Base-by-base conservation (phyloP, 768 basidiomycete genomes). In the Boletellus emodensis region DNA sequence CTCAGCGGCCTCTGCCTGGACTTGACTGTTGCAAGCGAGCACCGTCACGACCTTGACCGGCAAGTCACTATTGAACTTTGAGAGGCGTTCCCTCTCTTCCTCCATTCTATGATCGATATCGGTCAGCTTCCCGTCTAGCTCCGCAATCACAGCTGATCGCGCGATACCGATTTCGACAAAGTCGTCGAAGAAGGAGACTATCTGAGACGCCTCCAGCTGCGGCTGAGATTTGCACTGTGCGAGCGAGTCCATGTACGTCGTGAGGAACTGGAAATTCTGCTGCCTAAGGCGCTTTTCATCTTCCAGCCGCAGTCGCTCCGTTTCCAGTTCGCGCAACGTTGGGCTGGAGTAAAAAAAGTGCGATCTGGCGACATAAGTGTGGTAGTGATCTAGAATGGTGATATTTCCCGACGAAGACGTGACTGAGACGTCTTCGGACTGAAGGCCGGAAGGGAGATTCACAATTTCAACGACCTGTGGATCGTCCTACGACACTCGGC, bases 161-260 rank as follows among this genome's bases (percentile, higher is more conserved):
- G 44, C 28, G 28, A 52, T 14, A 3, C 62, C 62, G 3, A 64
- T 52, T 2, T 59, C 62, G 17, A 63, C 44, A 20, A 63, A 63
- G 2, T 59, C 51, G 34, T 64, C 60, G 35, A 63, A 61, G 42
- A 59, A 56, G 3, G 51, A 30, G 4, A 56, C 48, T 38, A 63
- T 55, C 24, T 53, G 60, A 17, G 56, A 47, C n/a, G 60, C 56
- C 17, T 56, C 57, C 0, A 40, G 35, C 13, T 53, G 48, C 3
- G 1, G 6, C 0, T 52, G 30, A 20, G 38, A 45, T n/a, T 62
- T 56, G 52, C 54, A 62, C 37, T 62, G 50, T 7, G 62, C 62
- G 17, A 63, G 57, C 17, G 62, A 64, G 37, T 64, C 54, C 57
- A 62, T 64, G 24, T 59, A 62, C 2, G 62, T 64, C 5, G 63